phyloP scores from a whole-genome alignment of 495 filamentous ascomycete species.

The Aspergillus mulundensis region DNA sequence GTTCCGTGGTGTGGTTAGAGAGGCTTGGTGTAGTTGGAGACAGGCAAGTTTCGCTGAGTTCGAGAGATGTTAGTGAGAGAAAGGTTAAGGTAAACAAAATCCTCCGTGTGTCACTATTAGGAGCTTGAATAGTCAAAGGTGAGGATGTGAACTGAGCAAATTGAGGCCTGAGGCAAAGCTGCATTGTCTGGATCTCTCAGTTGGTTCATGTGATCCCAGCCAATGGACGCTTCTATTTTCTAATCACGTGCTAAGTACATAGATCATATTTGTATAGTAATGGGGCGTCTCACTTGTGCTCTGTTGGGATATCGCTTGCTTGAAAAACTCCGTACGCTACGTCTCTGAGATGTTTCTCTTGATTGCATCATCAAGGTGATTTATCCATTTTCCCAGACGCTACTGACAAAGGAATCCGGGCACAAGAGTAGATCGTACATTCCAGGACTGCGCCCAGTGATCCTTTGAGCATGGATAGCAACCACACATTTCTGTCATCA shows the following conservation, averaged over 20 bases:
- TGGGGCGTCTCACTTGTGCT: too few species aligned
- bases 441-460: not conserved
- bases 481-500: not conserved
- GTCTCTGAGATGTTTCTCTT: not conserved
- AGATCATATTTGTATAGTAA: too few species aligned
- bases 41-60: too few species aligned
- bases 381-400: too few species aligned
- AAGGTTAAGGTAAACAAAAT: not conserved
- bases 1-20: too few species aligned
- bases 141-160: not conserved
- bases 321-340: too few species aligned
- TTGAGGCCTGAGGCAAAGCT: constrained; percentile 1
- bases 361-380: not conserved
- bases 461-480: not conserved
- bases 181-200: not conserved
- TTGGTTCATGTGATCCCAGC: too few species aligned
- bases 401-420: not conserved
- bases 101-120: not conserved
- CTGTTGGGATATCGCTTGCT: too few species aligned
- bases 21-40: too few species aligned
- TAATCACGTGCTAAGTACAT: too few species aligned
- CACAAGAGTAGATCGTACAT: not conserved
- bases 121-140: not conserved
- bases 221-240: too few species aligned
- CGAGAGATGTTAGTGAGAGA: too few species aligned